Percentiles rank a stretch among this genome's conserved stretches.
phyloP scores from a whole-genome alignment of 2,329 filamentous ascomycete species.

The Phaeoacremonium minimum region DNA sequence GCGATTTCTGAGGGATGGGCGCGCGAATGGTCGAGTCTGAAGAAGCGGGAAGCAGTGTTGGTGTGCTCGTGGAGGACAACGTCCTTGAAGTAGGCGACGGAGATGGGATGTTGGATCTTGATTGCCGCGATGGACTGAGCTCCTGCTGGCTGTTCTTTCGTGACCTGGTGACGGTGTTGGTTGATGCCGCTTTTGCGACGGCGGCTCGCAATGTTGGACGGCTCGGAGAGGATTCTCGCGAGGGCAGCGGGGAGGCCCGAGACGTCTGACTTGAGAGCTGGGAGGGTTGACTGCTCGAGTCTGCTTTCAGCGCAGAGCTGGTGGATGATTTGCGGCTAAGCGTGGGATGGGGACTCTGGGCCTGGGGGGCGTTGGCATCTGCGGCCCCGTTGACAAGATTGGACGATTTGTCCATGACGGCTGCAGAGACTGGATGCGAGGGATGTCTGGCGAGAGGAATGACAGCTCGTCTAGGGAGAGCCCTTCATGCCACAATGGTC shows the following conservation, averaged over 20 bases:
- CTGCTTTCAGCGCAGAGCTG: slow-evolving; percentile 14
- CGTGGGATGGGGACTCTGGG: slow-evolving; percentile 12
- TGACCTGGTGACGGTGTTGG: slow-evolving; percentile 40
- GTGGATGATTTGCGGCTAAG: slow-evolving; percentile 20
- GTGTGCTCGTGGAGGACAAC: slow-evolving; percentile 64
- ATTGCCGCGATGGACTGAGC: slow-evolving; percentile 54
- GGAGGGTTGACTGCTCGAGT: slow-evolving; percentile 11
- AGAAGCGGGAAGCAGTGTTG: slow-evolving; percentile 56
- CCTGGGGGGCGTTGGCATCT: slow-evolving; percentile 11
- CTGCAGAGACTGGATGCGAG: slow-evolving; percentile 17
- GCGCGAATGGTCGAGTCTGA: slow-evolving; percentile 60
- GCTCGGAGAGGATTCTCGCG: slow-evolving; percentile 43
- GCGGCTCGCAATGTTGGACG: slow-evolving; percentile 31
- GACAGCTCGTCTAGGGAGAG: slow-evolving; percentile 14
- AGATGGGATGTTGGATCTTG: slow-evolving; percentile 49
- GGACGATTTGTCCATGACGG: slow-evolving; percentile 30
- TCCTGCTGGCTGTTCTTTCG: slow-evolving; percentile 64
- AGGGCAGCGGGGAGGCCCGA: slow-evolving; percentile 23
- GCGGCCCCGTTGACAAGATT: slow-evolving; percentile 21
- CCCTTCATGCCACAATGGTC: slow-evolving; percentile 16
- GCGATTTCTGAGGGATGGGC: slow-evolving; percentile 60
- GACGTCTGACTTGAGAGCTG: slow-evolving; percentile 15
- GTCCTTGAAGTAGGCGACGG: slow-evolving; percentile 61
- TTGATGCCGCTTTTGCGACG: slow-evolving; percentile 21
- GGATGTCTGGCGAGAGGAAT: slow-evolving; percentile 15